Percentiles rank a stretch among this genome's conserved stretches.
Evolutionary conservation across 768 basidiomycete species (phyloP).

Genomic region (Psilocybe cubensis): DNA sequence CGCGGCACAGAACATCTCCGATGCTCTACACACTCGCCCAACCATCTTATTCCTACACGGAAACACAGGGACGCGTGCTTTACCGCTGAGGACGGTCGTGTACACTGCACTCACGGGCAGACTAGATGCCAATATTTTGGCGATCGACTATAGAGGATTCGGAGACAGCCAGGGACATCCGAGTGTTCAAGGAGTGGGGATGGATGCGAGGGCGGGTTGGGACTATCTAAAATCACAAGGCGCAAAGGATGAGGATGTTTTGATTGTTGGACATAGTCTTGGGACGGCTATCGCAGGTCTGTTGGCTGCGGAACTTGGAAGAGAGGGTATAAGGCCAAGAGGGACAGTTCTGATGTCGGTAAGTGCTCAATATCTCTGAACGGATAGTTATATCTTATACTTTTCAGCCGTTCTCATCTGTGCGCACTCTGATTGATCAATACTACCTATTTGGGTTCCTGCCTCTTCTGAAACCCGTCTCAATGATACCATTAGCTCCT

Average conservation of each 20-base stretch:
- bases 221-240: slow-evolving; percentile 60
- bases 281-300: slow-evolving; percentile 69
- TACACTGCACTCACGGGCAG: slow-evolving; percentile 55
- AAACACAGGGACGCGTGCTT: slow-evolving; percentile 68
- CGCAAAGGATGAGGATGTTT: slow-evolving; percentile 50
- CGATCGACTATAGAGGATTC: slow-evolving; percentile 78
- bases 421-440: slow-evolving; percentile 64
- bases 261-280: slow-evolving; percentile 75
- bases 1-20: slow-evolving; percentile 27
- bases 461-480: slow-evolving; percentile 74
- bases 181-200: slow-evolving; percentile 57
- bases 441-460: slow-evolving; percentile 66
- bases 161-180: slow-evolving; percentile 72
- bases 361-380: slow-evolving; percentile 7
- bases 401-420: slow-evolving; percentile 55
- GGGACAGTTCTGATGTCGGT: slow-evolving; percentile 55
- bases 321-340: slow-evolving; percentile 41
- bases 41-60: slow-evolving; percentile 78
- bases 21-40: slow-evolving; percentile 39
- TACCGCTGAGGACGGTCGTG: slow-evolving; percentile 50
- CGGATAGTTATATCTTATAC: neutral
- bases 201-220: slow-evolving; percentile 66
- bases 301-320: slow-evolving; percentile 49
- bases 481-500: slow-evolving; percentile 61
- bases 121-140: slow-evolving; percentile 61